These are phyloP conservation scores for Solanum etuberosum DNA, from an alignment of 257 asterid genomes.

Conservation along the genomic window DNA sequence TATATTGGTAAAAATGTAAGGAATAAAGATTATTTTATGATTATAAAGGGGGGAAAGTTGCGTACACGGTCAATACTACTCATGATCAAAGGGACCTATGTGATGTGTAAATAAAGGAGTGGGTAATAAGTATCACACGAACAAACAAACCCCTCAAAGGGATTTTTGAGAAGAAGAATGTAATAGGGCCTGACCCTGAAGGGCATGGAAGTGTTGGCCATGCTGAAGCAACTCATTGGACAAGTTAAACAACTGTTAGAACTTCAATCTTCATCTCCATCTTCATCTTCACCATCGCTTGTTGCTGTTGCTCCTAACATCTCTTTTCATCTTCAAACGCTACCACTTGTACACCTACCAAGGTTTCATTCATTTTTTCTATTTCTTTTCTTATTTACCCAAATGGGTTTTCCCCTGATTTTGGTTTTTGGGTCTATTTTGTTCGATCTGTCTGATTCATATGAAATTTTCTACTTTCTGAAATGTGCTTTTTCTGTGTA, in stretches of 20 bases:
- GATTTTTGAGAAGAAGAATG: neutral
- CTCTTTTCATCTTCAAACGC: slow-evolving; percentile 41
- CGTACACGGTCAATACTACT: slow-evolving; percentile 59
- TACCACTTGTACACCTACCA: slow-evolving; percentile 19
- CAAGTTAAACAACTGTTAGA: slow-evolving; percentile 63
- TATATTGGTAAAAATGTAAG: slow-evolving; percentile 10
- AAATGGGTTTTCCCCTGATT: neutral
- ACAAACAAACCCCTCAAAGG: neutral
- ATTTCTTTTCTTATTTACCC: neutral
- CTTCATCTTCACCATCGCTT: slow-evolving; percentile 14
- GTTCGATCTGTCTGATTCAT: neutral
- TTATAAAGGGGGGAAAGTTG: slow-evolving; percentile 20
- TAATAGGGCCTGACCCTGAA: slow-evolving; percentile 8
- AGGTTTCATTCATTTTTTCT: slow-evolving; percentile 26
- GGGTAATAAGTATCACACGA: slow-evolving; percentile 23
- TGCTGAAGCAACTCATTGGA: slow-evolving; percentile 89
- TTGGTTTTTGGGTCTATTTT: neutral
- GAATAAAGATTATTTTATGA: neutral
- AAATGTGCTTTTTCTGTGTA: neutral
- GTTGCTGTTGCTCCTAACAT: slow-evolving; percentile 30
- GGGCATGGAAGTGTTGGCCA: slow-evolving; percentile 56
- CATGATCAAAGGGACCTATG: slow-evolving; percentile 16
- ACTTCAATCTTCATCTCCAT: slow-evolving; percentile 41
- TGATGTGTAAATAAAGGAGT: slow-evolving; percentile 38
- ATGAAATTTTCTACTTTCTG: neutral